Percentiles rank a stretch among this genome's conserved stretches.
Evolutionary conservation across 352 stramenopile species (phyloP).

Genomic region (Globisporangium ultimum): DNA sequence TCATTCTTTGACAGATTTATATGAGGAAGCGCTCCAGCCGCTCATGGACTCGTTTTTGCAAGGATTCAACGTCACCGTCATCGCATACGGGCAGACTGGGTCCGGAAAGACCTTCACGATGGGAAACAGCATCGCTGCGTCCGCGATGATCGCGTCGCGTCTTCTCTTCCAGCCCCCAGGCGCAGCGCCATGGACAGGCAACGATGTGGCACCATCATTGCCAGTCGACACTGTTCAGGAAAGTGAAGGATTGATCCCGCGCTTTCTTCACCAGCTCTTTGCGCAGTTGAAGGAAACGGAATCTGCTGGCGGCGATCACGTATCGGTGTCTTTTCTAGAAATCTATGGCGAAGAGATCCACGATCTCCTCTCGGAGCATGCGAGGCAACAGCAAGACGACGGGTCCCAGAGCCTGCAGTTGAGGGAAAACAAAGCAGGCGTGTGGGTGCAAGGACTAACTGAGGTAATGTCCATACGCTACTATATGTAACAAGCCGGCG

Average conservation of each 20-base stretch:
- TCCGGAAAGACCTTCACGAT: conserved; percentile 87
- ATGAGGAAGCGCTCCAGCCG: conserved; percentile 68
- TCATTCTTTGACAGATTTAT: conserved; percentile 37
- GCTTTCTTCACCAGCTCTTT: conserved; percentile 83
- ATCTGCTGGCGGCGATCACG: conserved; percentile 25
- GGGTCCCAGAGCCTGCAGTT: conserved; percentile 58
- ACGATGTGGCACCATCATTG: no score
- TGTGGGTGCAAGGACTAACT: conserved; percentile 78
- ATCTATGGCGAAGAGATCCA: conserved; percentile 98
- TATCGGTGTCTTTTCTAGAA: conserved; percentile 92
- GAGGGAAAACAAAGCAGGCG: conserved; percentile 60
- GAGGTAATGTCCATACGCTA: conserved; percentile 30
- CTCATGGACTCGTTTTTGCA: conserved; percentile 82
- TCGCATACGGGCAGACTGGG: conserved; percentile 84
- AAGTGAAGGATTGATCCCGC: conserved; percentile 77
- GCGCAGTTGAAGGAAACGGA: conserved; percentile 33
- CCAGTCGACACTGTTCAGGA: conserved; percentile 27
- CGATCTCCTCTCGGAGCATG: conserved; percentile 82
- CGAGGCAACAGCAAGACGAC: conserved; percentile 23
- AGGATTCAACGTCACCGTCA: conserved; percentile 88
- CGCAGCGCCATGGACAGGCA: conserved; percentile 2
- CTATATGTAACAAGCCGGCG: no score
- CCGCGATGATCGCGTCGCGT: conserved; percentile 29
- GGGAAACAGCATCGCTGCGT: conserved; percentile 60
- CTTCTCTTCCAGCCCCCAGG: conserved; percentile 25